Evolutionary conservation across 257 asterid species (phyloP).

Genomic region (Nicotiana tabacum): DNA sequence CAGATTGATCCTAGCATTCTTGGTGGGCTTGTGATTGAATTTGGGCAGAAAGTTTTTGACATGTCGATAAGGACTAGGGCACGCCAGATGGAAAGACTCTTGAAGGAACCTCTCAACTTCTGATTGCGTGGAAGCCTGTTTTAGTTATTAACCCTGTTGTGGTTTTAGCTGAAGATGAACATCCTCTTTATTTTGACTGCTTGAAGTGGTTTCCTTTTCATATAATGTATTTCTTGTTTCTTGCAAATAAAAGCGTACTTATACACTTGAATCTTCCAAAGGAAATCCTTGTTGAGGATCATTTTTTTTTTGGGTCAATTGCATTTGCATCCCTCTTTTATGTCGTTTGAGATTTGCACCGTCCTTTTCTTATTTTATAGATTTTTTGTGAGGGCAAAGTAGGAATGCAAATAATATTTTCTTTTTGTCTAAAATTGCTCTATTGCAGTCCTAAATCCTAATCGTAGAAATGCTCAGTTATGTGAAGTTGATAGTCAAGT

Average conservation of each 20-base stretch:
- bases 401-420: too few relatives aligned
- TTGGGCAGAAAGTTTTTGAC: conserved; percentile 73
- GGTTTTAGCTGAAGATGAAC: neutral
- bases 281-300: neutral
- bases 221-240: neutral
- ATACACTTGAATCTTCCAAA: conserved; percentile 2
- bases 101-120: conserved; percentile 68
- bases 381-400: too few relatives aligned
- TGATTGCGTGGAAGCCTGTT: conserved; percentile 9
- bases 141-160: neutral
- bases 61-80: conserved; percentile 93
- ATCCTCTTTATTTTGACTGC: neutral
- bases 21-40: conserved; percentile 88
- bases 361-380: too few relatives aligned
- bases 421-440: too few relatives aligned
- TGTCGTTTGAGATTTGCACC: too few relatives aligned
- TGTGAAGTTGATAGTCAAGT: too few relatives aligned
- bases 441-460: too few relatives aligned
- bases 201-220: neutral
- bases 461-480: too few relatives aligned
- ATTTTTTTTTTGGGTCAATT: neutral
- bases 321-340: too few relatives aligned
- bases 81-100: conserved; percentile 96
- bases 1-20: conserved; percentile 93
- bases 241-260: conserved; percentile 5